These are phyloP conservation scores for Pestalotiopsis sp. DNA, from an alignment of 2,329 filamentous ascomycete genomes.

Conservation along the genomic window DNA sequence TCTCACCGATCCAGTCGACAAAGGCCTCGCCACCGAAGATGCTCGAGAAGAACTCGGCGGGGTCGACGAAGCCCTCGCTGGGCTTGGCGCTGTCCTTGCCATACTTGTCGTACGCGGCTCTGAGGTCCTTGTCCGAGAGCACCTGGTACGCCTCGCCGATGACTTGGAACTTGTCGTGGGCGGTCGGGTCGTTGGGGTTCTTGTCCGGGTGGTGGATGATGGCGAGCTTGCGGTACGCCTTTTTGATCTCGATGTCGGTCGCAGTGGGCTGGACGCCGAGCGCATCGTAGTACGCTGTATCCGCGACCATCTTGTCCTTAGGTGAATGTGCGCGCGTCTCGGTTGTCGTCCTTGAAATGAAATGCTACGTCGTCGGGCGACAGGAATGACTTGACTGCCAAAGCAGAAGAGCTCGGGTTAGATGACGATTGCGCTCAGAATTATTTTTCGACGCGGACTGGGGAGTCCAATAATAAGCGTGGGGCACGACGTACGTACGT, in stretches of 20 bases:
- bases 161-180: slow-evolving; percentile 91
- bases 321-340: background rate
- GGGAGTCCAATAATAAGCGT: slow-evolving; percentile 3
- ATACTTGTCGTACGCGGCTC: slow-evolving; percentile 93
- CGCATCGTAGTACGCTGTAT: slow-evolving; percentile 86
- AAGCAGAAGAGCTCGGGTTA: background rate
- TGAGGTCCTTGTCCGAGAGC: slow-evolving; percentile 82
- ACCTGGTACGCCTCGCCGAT: slow-evolving; percentile 79
- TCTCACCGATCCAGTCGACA: slow-evolving; percentile 95
- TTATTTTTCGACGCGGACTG: slow-evolving; percentile 1
- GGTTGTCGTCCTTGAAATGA: background rate
- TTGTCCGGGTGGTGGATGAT: slow-evolving; percentile 97
- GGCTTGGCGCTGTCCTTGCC: slow-evolving; percentile 95
- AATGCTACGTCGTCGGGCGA: background rate
- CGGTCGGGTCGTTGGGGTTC: slow-evolving; percentile 93
- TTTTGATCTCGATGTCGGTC: slow-evolving; percentile 92
- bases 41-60: slow-evolving; percentile 95
- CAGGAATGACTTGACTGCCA: background rate
- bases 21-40: slow-evolving; percentile 98
- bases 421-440: slow-evolving; percentile 7
- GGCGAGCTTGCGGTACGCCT: slow-evolving; percentile 92
- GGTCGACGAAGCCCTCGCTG: slow-evolving; percentile 90
- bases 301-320: slow-evolving; percentile 71
- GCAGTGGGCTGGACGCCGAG: slow-evolving; percentile 84
- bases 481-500: background rate